Conservation (phyloP, 176 grass and related monocot species). For the Areca catechu region DNA sequence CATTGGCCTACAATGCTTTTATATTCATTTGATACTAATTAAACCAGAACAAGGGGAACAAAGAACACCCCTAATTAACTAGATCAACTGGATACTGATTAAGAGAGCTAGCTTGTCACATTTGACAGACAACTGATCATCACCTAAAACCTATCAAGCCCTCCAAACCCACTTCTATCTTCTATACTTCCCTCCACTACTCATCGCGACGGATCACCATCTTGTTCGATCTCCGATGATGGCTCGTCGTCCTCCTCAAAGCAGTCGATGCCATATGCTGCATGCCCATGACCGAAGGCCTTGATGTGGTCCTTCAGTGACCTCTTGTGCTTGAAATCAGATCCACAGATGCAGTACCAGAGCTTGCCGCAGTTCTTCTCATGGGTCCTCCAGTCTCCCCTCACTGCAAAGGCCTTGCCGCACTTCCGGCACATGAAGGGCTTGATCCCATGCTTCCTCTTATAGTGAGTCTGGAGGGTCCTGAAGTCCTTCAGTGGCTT, state of each 20-base stretch:
- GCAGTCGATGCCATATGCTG: conserved; percentile 28
- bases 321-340: conserved; percentile 99
- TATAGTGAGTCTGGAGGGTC: conserved; percentile 97
- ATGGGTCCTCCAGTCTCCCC: conserved; percentile 96
- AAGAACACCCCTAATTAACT: too few relatives aligned
- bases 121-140: too few relatives aligned
- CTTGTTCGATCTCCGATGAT: conserved; percentile 8
- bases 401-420: conserved; percentile 93
- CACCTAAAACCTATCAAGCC: too few relatives aligned
- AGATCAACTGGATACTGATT: too few relatives aligned
- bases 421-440: conserved; percentile 97
- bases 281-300: conserved; percentile 79
- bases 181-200: too few relatives aligned
- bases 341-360: conserved; percentile 98
- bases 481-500: conserved; percentile 97
- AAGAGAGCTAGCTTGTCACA: too few relatives aligned
- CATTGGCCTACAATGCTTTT: too few relatives aligned
- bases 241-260: conserved; percentile 18
- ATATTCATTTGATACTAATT: too few relatives aligned
- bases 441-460: conserved; percentile 97
- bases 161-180: too few relatives aligned
- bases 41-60: too few relatives aligned
- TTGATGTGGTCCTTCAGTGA: conserved; percentile 94
- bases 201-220: not conserved
- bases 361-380: conserved; percentile 99